Evolutionary conservation across 805 yeast genomes (phyloP), one percentile per base, ranked within the genome.

Genomic region (Metschnikowia aberdeeniae): DNA sequence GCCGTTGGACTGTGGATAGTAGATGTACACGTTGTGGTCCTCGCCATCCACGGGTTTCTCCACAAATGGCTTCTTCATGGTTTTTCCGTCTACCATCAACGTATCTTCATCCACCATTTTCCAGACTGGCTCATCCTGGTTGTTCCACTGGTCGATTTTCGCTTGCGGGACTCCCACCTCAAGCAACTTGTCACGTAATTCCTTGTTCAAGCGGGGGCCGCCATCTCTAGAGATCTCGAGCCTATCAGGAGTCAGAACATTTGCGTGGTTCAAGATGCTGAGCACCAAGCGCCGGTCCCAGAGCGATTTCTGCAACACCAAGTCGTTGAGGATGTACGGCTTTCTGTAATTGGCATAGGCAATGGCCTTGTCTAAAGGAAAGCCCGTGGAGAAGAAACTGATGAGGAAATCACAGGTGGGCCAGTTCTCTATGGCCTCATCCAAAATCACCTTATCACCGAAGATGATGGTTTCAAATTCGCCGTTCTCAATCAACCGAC

Each of bases 31-130:
- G 60, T 93, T 93, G 66, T 93, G 99, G 66, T 93, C 97, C 67
- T 93, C 99, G 44, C 99, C 99, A 64, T 93, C 97, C 3, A 90
- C 98, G 0, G 99, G 99, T 56, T 93, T 93, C 64, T 93, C 99
- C 29, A 93, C 99, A 73, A 82, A 93, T 6, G 99, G 99, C 62
- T 93, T 93, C 34, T 72, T 74, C 69, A 93, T 69, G 7, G 71
- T 69, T 56, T 78, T 64, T 7, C 95, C 97, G 54, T 86, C 79
- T 19, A 86, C 93, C 48, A 76, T 77, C 36, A 85, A 70, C 2
- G 96, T 83, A 49, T 92, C 95, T 20, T 66, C 71, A 61, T 88
- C 95, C 24, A 86, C 67, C 98, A 93, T 89, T 53, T 75, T 75
- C 92, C 96, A 89, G 40, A 75, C 68, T 0, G 95, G 93, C 62